Percentiles rank a stretch among this genome's conserved stretches.
These are phyloP conservation scores for Russula dissimulans DNA, from an alignment of 768 basidiomycete genomes.

Conservation along the genomic window DNA sequence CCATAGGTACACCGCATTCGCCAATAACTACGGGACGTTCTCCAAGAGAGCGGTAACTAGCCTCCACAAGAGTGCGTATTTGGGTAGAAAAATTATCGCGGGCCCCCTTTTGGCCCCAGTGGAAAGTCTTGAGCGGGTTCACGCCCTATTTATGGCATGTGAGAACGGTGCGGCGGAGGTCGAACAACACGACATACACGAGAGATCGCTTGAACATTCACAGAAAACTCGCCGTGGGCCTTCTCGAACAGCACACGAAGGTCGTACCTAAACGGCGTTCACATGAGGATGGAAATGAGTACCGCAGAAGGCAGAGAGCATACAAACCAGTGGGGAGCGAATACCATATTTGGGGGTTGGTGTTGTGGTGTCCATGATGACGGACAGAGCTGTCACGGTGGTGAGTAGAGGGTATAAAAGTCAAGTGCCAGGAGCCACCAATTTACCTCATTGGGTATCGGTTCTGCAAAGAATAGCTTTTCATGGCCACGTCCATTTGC, in stretches of 20 bases:
- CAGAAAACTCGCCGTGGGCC: slow-evolving; percentile 73
- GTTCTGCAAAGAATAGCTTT: slow-evolving; percentile 68
- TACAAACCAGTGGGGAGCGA: slow-evolving; percentile 63
- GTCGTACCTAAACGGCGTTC: slow-evolving; percentile 61
- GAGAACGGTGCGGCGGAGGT: not conserved
- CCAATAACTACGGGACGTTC: slow-evolving; percentile 82
- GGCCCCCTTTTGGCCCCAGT: slow-evolving; percentile 79
- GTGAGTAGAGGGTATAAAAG: not conserved
- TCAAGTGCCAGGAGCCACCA: not conserved
- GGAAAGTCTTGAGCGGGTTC: slow-evolving; percentile 71
- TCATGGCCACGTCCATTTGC: slow-evolving; percentile 30
- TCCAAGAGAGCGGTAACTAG: slow-evolving; percentile 59
- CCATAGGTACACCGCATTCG: slow-evolving; percentile 94
- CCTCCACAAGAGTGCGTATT: slow-evolving; percentile 66
- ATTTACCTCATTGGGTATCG: slow-evolving; percentile 88
- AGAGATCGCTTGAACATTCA: slow-evolving; percentile 90
- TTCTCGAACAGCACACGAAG: slow-evolving; percentile 82
- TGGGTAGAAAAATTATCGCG: slow-evolving; percentile 79
- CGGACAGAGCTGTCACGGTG: slow-evolving; percentile 57
- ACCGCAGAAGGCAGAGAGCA: slow-evolving; percentile 13
- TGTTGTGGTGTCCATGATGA: slow-evolving; percentile 61
- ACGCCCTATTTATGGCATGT: slow-evolving; percentile 50
- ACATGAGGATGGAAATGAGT: slow-evolving; percentile 18
- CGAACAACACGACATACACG: slow-evolving; percentile 40
- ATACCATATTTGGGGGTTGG: slow-evolving; percentile 55